Evolutionary conservation across 2,329 filamentous ascomycete genomes (phyloP).

Genomic region (Fusarium drepaniforme): DNA sequence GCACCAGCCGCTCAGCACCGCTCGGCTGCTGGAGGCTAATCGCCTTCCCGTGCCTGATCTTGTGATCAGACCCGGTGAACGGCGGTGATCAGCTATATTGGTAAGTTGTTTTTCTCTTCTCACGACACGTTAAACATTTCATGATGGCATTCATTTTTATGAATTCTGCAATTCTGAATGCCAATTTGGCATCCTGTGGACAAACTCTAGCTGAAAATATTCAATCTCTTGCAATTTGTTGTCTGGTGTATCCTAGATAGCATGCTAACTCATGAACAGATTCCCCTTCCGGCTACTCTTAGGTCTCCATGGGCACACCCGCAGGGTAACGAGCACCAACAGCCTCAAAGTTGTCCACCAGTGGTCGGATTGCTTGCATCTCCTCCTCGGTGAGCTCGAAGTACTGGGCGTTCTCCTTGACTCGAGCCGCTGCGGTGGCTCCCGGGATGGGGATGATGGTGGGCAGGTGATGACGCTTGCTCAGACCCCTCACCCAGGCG

Average conservation of each 20-base stretch:
- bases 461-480: conserved; percentile 63
- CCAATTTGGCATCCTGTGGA: conserved; percentile 48
- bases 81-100: not conserved
- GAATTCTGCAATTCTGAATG: conserved; percentile 65
- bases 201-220: conserved; percentile 43
- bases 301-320: conserved; percentile 52
- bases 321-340: conserved; percentile 63
- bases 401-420: conserved; percentile 70
- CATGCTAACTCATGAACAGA: conserved; percentile 29
- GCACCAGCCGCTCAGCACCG: not conserved
- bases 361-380: conserved; percentile 60
- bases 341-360: conserved; percentile 61
- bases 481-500: conserved; percentile 69
- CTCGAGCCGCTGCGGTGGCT: conserved; percentile 66
- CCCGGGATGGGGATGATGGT: conserved; percentile 76
- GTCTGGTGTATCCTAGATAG: not conserved
- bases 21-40: not conserved
- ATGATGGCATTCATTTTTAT: conserved; percentile 55
- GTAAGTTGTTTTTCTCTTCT: conserved; percentile 28
- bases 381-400: conserved; percentile 64
- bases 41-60: not conserved
- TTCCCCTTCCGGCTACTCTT: conserved; percentile 11
- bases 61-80: not conserved
- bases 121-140: conserved; percentile 8
- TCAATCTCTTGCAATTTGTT: conserved; percentile 1